phyloP scores from a whole-genome alignment of 2,329 filamentous ascomycete genomes.

The Akanthomyces lecanii region DNA sequence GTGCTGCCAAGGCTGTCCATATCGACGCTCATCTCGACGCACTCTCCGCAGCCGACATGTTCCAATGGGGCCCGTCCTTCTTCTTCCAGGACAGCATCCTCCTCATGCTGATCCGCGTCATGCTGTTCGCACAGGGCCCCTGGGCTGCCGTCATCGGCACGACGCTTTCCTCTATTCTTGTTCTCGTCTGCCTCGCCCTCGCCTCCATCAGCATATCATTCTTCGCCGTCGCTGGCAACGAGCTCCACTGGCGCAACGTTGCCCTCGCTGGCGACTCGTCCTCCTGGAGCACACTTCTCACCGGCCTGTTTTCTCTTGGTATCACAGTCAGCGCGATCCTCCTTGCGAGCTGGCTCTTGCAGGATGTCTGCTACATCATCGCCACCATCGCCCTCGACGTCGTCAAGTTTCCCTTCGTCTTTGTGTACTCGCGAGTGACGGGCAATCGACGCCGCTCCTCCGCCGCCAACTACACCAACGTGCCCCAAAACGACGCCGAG shows the following conservation, averaged over 20 bases:
- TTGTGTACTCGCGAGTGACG: constrained; percentile 12
- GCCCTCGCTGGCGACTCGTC: constrained; percentile 29
- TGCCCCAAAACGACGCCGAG: constrained; percentile 27
- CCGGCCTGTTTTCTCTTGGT: constrained; percentile 27
- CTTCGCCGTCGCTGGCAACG: constrained; percentile 28
- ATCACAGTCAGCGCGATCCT: constrained; percentile 21
- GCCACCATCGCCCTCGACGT: constrained; percentile 24
- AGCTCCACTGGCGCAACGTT: constrained; percentile 34
- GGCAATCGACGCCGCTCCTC: not conserved
- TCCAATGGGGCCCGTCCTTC: constrained; percentile 17
- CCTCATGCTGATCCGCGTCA: constrained; percentile 12
- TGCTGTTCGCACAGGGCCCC: constrained; percentile 13
- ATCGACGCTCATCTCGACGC: constrained; percentile 17
- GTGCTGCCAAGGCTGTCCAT: constrained; percentile 18
- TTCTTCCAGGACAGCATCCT: constrained; percentile 16
- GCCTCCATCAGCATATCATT: constrained; percentile 26
- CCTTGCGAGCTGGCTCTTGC: constrained; percentile 24
- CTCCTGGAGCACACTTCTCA: constrained; percentile 28
- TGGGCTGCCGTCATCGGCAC: constrained; percentile 5
- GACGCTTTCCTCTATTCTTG: not conserved
- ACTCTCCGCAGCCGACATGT: constrained; percentile 13
- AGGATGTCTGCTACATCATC: constrained; percentile 22
- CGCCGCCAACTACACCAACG: constrained; percentile 19
- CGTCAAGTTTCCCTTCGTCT: constrained; percentile 23
- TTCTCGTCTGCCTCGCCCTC: constrained; percentile 19